phyloP scores from a whole-genome alignment of 768 basidiomycete species.

The Trametes cingulata region DNA sequence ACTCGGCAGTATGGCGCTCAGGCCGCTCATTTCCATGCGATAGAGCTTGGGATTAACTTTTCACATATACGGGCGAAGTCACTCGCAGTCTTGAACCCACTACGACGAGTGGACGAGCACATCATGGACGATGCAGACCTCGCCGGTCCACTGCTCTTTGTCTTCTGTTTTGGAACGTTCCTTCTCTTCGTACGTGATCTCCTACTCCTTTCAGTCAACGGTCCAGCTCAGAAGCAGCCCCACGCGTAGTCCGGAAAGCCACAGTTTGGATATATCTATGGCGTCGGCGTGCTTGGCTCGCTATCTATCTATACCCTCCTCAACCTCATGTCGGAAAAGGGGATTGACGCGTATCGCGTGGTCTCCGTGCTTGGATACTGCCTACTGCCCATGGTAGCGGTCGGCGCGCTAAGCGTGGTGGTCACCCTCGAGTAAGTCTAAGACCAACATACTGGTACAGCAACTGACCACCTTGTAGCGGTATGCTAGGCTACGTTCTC shows the following conservation, averaged over 20 bases:
- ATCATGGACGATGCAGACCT: conserved; percentile 99
- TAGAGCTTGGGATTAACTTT: conserved; percentile 98
- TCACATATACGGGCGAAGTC: conserved; percentile 94
- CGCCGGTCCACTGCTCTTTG: conserved; percentile 93
- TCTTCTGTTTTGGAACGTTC: conserved; percentile 91
- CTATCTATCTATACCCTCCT: conserved; percentile 90
- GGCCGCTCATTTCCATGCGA: not conserved
- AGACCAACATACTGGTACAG: not conserved
- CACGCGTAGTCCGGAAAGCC: conserved; percentile 86
- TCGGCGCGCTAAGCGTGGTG: conserved; percentile 85
- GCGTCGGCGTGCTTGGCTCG: conserved; percentile 93
- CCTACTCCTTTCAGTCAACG: not conserved
- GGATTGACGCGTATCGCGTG: conserved; percentile 93
- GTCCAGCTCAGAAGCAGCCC: too few species aligned
- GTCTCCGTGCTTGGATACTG: conserved; percentile 97
- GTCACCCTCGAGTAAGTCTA: conserved; percentile 81
- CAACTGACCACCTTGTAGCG: too few species aligned
- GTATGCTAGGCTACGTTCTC: conserved; percentile 81
- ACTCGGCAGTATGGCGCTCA: not conserved
- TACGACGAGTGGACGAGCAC: conserved; percentile 77
- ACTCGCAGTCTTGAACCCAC: conserved; percentile 91
- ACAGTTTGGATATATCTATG: conserved; percentile 98
- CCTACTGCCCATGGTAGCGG: conserved; percentile 93
- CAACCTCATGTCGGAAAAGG: conserved; percentile 94
- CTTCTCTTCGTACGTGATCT: conserved; percentile 77